Base-by-base conservation (phyloP, 371 early-diverging fungal genomes). In the Batkoa obscura region DNA sequence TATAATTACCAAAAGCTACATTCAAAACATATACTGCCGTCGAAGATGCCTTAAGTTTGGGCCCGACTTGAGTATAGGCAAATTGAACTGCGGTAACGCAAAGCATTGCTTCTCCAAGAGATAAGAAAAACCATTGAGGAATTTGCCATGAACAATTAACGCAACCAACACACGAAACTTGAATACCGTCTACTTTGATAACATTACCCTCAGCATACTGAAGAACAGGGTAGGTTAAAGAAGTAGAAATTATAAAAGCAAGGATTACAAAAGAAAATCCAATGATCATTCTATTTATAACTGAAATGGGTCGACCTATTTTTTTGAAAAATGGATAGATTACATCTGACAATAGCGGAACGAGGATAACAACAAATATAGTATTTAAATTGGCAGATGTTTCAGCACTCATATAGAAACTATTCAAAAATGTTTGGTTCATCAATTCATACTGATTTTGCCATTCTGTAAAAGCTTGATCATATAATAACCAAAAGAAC, bases 101-200 rank as follows among this genome's bases (percentile, higher is more conserved):
- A 47, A 78, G 65, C 30, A 84, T 46, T 43, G 74, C 65, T 62
- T 84, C 86, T 41, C 75, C 81, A 43, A 71, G 58, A n/a, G 83
- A 71, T 30, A 84, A 57, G 54, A 82, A 2, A 61, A 81, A 62
- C 68, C 79, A 81, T 51, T 78, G 80, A 52, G 80, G 70, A 38
- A 80, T n/a, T 63, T 78, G 78, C 68, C 41, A 68, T 55, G 71
- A 62, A 43, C 58, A 66, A 39, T 68, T 60, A 43, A 62, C 47
- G 59, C 68, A 69, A 48, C 47, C 41, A 35, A 32, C 31, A 43
- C 61, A 62, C 4, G 41, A 41, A n/a, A 41, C 13, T 8, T 2
- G 34, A 43, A 42, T 60, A 6, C 13, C 13, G 41, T 41, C 13
- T 2, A 10, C 39, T 41, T 8, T 41, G 9, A 41, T 8, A 6